phyloP scores from a whole-genome alignment of 2,329 filamentous ascomycete genomes.

The Pseudogymnoascus pannorum region DNA sequence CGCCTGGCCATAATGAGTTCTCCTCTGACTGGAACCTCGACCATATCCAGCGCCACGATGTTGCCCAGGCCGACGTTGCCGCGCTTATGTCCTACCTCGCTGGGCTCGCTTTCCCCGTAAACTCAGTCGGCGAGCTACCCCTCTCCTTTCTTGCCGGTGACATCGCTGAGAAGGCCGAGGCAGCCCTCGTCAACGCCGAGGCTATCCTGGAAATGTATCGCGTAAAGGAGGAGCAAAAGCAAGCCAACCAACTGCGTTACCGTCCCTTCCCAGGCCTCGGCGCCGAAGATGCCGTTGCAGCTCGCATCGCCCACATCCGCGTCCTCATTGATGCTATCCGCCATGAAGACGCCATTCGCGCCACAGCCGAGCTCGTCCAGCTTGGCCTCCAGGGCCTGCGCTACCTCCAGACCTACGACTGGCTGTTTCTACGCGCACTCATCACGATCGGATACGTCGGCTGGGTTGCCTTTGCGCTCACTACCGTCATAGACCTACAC shows the following conservation, averaged over 20 bases:
- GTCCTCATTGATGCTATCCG: conserved; percentile 57
- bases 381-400: conserved; percentile 74
- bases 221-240: conserved; percentile 85
- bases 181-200: conserved; percentile 74
- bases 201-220: conserved; percentile 92
- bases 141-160: conserved; percentile 70
- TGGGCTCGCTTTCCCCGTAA: conserved; percentile 85
- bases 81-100: conserved; percentile 91
- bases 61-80: conserved; percentile 88
- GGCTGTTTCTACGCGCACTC: conserved; percentile 85
- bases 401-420: conserved; percentile 97
- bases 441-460: conserved; percentile 88
- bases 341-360: conserved; percentile 70
- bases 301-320: conserved; percentile 61
- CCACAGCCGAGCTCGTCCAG: conserved; percentile 69
- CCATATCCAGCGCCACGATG: conserved; percentile 77
- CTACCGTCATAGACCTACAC: conserved; percentile 80
- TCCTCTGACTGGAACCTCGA: conserved; percentile 84
- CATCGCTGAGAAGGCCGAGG: conserved; percentile 71
- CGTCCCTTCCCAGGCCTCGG: conserved; percentile 66
- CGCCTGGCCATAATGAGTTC: conserved; percentile 83
- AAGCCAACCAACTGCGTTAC: conserved; percentile 66
- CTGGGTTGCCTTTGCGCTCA: conserved; percentile 89
- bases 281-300: conserved; percentile 54
- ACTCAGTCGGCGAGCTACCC: conserved; percentile 90